Conservation (phyloP, 163 green algal species). For the Chlamydomonas reinhardtii region DNA sequence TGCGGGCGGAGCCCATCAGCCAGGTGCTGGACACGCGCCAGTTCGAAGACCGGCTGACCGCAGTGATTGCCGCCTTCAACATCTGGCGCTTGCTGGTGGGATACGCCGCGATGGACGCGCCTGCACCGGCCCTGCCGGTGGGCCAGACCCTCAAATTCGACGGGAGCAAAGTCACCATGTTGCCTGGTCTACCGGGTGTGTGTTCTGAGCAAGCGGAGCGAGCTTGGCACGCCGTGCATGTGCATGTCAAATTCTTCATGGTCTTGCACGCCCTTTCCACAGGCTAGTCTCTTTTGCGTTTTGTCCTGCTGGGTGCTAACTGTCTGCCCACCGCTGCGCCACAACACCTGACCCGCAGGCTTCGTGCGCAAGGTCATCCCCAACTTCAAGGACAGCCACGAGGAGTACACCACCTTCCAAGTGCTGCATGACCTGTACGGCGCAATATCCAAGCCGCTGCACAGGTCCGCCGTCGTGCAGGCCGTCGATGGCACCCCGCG, state of each 20-base stretch:
- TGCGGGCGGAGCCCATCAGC: not conserved
- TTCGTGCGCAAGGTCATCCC: not conserved
- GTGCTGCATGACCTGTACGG: not conserved
- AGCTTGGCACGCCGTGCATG: too few relatives aligned
- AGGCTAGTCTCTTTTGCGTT: not conserved
- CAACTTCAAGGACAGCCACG: not conserved
- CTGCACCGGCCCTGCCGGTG: not conserved
- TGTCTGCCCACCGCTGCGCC: not conserved
- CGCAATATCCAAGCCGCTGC: not conserved
- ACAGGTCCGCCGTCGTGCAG: not conserved
- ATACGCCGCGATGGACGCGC: not conserved
- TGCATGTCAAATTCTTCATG: too few relatives aligned
- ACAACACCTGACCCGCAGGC: not conserved
- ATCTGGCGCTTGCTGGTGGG: not conserved
- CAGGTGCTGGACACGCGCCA: not conserved
- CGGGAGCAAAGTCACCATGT: not conserved
- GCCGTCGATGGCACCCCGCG: not conserved
- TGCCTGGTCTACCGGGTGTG: not conserved
- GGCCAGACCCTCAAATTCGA: not conserved
- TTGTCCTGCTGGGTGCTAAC: not conserved
- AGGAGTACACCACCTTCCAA: not conserved
- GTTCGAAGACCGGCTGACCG: not conserved
- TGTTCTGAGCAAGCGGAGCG: not conserved
- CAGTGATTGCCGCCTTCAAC: not conserved
- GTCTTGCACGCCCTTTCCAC: not conserved